A percentile compares a stretch with the other conserved stretches of the same genome.
phyloP scores from a whole-genome alignment of 495 filamentous ascomycete genomes.

The Neurospora pannonica region DNA sequence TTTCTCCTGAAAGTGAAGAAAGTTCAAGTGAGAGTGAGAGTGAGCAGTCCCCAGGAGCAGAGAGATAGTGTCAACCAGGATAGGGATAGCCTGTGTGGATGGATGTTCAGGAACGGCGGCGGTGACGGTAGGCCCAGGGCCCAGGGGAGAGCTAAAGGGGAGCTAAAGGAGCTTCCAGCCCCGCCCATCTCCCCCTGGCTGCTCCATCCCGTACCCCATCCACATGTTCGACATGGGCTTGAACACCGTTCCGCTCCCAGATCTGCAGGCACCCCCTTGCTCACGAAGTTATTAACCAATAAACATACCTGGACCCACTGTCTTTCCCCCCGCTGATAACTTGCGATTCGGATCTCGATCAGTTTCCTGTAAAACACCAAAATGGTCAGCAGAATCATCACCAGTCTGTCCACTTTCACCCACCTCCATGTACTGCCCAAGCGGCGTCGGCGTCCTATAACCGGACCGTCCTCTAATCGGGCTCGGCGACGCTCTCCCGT shows the following conservation, averaged over 20 bases:
- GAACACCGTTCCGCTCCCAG: background rate
- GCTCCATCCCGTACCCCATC: background rate
- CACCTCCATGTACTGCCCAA: background rate
- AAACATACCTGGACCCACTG: background rate
- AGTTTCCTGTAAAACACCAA: background rate
- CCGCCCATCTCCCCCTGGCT: background rate
- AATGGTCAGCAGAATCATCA: background rate
- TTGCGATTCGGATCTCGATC: background rate
- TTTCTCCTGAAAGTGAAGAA: background rate
- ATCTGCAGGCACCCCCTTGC: background rate
- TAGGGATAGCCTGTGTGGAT: background rate
- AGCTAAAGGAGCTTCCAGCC: background rate
- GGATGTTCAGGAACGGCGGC: background rate
- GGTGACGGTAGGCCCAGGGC: background rate
- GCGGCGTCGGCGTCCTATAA: background rate
- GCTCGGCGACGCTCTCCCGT: background rate
- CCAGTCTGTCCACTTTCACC: background rate
- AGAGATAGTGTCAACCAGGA: background rate
- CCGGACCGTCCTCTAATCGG: background rate
- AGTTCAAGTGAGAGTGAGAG: background rate
- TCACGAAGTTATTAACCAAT: background rate
- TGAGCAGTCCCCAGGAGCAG: background rate
- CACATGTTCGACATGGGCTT: background rate
- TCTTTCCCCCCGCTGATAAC: background rate
- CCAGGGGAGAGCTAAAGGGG: background rate